Evolutionary conservation across 345 rosid genomes (phyloP).

Genomic region (Eucalyptus brandiana): DNA sequence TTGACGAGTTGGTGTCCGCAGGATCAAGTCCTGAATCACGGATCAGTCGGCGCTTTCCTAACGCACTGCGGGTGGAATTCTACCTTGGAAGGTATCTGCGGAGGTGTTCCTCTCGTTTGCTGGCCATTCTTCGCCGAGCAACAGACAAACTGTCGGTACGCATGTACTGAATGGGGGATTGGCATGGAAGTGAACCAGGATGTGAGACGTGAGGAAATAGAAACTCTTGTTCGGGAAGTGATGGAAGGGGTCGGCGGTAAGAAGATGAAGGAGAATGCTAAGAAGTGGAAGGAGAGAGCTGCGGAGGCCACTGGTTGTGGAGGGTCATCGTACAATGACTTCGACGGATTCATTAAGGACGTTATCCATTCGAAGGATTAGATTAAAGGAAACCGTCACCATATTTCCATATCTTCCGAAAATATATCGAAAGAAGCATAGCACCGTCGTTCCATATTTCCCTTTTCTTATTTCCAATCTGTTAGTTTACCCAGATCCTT

Average conservation of each 20-base stretch:
- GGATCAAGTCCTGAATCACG: constrained; percentile 8
- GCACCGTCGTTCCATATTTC: background rate
- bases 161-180: constrained; percentile 1
- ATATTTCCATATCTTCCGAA: background rate
- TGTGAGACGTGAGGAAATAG: background rate
- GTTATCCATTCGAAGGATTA: background rate
- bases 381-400: background rate
- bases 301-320: background rate
- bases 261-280: background rate
- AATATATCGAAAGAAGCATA: background rate
- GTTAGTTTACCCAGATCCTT: background rate
- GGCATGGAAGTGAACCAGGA: constrained; percentile 8
- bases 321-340: background rate
- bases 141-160: constrained; percentile 6
- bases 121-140: constrained; percentile 26
- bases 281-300: background rate
- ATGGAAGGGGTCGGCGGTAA: background rate
- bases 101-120: constrained; percentile 9
- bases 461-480: background rate
- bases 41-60: constrained; percentile 10
- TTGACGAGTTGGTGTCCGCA: constrained; percentile 16
- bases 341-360: background rate
- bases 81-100: background rate
- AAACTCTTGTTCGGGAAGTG: background rate
- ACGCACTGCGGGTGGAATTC: constrained; percentile 32